phyloP scores from a whole-genome alignment of 768 basidiomycete genomes.

The Serendipita indica region DNA sequence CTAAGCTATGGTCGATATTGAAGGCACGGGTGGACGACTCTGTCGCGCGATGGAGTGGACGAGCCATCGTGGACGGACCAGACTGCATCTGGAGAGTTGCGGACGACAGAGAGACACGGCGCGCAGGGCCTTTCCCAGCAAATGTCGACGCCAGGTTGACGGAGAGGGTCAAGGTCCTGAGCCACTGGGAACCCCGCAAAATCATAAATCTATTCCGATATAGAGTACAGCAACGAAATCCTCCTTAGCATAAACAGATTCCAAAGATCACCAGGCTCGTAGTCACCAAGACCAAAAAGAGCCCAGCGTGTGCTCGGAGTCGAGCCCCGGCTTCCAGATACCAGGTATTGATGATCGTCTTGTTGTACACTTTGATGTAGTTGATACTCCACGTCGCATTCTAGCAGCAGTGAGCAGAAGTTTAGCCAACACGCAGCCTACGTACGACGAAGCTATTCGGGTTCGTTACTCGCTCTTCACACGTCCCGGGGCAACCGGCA shows the following conservation, averaged over 20 bases:
- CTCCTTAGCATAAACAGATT: background rate
- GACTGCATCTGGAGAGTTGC: constrained; percentile 1
- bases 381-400: constrained; percentile 76
- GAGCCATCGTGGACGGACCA: background rate
- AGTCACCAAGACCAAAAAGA: background rate
- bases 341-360: constrained; percentile 29
- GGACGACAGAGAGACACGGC: background rate
- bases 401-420: constrained; percentile 24
- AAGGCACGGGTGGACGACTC: background rate
- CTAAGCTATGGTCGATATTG: background rate
- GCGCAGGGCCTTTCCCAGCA: background rate
- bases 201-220: background rate
- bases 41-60: background rate
- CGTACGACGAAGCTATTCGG: constrained; percentile 59
- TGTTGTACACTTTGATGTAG: constrained; percentile 56
- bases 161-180: background rate
- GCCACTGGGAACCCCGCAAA: background rate
- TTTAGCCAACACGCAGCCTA: constrained; percentile 10
- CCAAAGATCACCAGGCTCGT: background rate
- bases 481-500: constrained; percentile 55
- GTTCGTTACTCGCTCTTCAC: constrained; percentile 43
- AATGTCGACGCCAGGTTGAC: constrained; percentile 5
- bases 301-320: background rate
- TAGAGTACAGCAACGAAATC: background rate
- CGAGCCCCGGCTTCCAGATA: background rate